Evolutionary conservation across 176 grass and related monocot species (phyloP).

Genomic region (Alloteropsis semialata): DNA sequence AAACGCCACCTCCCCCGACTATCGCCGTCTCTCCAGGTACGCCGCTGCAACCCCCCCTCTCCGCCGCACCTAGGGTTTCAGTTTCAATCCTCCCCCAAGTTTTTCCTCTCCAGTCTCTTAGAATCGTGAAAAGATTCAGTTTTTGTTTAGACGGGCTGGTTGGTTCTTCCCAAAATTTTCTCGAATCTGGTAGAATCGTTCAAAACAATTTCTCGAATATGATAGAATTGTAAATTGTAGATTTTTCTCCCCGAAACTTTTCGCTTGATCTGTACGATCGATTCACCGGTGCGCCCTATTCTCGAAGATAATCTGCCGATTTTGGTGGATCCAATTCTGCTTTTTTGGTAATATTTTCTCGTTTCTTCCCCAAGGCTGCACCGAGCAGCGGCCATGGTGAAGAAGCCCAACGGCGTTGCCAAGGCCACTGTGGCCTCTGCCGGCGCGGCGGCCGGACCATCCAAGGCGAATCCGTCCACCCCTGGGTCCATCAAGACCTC

Average conservation of each 20-base stretch:
- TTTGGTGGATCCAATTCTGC: neutral
- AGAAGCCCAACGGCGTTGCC: constrained; percentile 1
- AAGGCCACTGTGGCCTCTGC: constrained; percentile 9
- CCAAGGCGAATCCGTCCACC: constrained; percentile 20
- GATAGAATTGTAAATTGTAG: neutral
- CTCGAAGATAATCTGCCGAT: neutral
- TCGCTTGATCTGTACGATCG: neutral
- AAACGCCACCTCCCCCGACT: neutral
- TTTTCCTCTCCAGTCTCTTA: neutral
- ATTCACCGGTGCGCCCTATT: neutral
- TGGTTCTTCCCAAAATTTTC: neutral
- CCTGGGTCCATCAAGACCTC: constrained; percentile 20
- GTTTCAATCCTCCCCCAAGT: too few species aligned
- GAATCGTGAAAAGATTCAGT: too few species aligned
- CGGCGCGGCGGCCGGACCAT: neutral
- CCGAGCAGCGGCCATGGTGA: constrained; percentile 28
- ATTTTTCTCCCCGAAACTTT: too few species aligned
- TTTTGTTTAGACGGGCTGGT: neutral
- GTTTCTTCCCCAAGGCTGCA: constrained; percentile 6
- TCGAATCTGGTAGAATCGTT: too few species aligned
- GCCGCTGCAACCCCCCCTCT: neutral
- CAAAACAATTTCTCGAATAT: neutral
- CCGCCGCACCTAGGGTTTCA: neutral
- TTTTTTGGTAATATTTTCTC: constrained; percentile 13
- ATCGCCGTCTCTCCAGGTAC: constrained; percentile 10